A percentile compares a stretch with the other conserved stretches of the same genome.
Conservation (phyloP, 2,329 filamentous ascomycete genomes). For the Nakataea oryzae region DNA sequence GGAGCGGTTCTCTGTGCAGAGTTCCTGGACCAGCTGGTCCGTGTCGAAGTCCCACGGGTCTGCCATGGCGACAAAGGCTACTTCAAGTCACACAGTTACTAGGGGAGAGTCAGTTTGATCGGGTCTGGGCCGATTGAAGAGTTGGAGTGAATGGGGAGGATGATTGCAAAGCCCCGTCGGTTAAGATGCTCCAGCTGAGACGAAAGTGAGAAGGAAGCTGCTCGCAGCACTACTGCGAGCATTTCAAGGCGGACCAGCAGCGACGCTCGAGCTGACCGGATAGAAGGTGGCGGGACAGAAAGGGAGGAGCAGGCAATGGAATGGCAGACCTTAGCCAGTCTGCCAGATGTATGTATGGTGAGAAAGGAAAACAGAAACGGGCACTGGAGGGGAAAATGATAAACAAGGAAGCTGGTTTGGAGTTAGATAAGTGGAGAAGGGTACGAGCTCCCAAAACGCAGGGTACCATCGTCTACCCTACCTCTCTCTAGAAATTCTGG, state of each 20-base stretch:
- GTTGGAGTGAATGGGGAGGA: background rate
- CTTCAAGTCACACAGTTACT: background rate
- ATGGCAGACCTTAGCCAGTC: too few relatives aligned
- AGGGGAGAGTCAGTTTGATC: background rate
- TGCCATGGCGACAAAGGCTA: constrained; percentile 6
- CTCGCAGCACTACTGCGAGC: background rate
- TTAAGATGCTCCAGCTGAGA: background rate
- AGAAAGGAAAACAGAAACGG: background rate
- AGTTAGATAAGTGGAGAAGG: background rate
- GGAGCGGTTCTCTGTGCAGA: constrained; percentile 45
- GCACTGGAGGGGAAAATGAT: too few relatives aligned
- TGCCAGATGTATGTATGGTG: too few relatives aligned
- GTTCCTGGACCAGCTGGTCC: constrained; percentile 53
- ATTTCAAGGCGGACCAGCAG: background rate
- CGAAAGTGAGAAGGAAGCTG: background rate
- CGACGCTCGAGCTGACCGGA: background rate
- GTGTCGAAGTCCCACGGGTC: constrained; percentile 72
- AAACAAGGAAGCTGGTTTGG: background rate
- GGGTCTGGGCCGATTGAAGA: too few relatives aligned
- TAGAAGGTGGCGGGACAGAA: background rate
- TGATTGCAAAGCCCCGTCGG: background rate
- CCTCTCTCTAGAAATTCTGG: background rate
- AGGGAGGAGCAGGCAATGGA: background rate
- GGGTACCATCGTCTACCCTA: background rate
- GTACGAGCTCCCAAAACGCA: background rate